These are phyloP conservation scores for Eruca vesicaria DNA, from an alignment of 441 rosid species.

Conservation along the genomic window DNA sequence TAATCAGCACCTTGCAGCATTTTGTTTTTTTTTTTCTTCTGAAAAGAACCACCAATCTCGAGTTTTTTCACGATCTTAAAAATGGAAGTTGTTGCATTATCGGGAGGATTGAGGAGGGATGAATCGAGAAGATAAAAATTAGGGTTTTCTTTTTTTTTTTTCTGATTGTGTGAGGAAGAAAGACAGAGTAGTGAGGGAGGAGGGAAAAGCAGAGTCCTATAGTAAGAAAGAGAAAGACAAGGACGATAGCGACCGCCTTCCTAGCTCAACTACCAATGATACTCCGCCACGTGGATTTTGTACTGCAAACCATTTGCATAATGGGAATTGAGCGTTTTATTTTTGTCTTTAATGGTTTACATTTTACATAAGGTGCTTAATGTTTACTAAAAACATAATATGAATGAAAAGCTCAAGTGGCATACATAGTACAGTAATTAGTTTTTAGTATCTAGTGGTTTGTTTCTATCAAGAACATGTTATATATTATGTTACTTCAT, in stretches of 20 bases:
- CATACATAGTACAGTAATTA: no score
- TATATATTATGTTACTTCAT: neutral
- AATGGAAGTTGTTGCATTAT: conserved; percentile 59
- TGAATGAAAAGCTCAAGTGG: neutral
- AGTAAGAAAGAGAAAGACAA: conserved; percentile 21
- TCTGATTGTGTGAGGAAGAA: conserved; percentile 3
- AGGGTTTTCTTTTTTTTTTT: conserved; percentile 28
- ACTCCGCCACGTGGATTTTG: conserved; percentile 43
- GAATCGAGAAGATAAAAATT: conserved; percentile 32
- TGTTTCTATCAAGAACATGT: neutral
- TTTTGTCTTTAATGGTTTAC: neutral
- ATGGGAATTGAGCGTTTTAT: conserved; percentile 21
- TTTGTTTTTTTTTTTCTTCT: neutral
- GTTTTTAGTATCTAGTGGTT: neutral
- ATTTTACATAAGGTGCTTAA: no score
- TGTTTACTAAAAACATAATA: neutral
- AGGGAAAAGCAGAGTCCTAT: conserved; percentile 27
- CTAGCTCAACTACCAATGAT: conserved; percentile 28
- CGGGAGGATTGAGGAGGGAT: neutral
- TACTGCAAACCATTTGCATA: conserved; percentile 13
- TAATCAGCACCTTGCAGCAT: conserved; percentile 73
- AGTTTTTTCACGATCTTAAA: neutral
- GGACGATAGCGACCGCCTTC: conserved; percentile 58
- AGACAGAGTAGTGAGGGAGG: conserved; percentile 10
- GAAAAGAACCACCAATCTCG: conserved; percentile 6